These are phyloP conservation scores for Hirschfeldia incana DNA, from an alignment of 345 rosid species.

Conservation along the genomic window DNA sequence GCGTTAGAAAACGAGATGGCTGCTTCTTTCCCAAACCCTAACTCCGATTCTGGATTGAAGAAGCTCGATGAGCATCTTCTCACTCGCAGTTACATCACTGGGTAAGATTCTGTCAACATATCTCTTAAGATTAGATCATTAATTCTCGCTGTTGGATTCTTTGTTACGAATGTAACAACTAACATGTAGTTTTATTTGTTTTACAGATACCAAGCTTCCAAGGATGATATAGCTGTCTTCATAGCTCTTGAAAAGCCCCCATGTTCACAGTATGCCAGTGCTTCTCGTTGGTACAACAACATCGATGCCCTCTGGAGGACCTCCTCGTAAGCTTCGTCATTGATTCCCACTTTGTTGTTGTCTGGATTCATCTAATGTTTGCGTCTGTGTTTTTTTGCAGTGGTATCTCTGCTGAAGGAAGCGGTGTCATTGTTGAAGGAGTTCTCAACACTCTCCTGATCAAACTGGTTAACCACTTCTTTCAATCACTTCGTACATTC, in stretches of 20 bases:
- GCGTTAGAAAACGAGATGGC: constrained; percentile 48
- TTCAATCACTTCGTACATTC: too few species aligned
- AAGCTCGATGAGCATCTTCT: constrained; percentile 79
- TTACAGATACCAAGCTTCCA: constrained; percentile 82
- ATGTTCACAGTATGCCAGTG: constrained; percentile 61
- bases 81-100: constrained; percentile 69
- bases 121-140: background rate
- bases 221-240: constrained; percentile 74
- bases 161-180: background rate
- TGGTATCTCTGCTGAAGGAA: constrained; percentile 79
- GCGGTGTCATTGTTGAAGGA: constrained; percentile 55
- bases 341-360: background rate
- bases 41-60: constrained; percentile 67
- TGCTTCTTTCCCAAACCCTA: constrained; percentile 48
- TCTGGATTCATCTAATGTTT: background rate
- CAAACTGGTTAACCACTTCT: too few species aligned
- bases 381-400: constrained; percentile 26
- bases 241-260: constrained; percentile 49
- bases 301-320: constrained; percentile 87
- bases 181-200: background rate
- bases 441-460: too few species aligned
- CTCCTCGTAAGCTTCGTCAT: constrained; percentile 69
- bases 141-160: background rate
- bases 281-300: constrained; percentile 73
- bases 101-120: constrained; percentile 42